Percentiles rank a stretch among this genome's conserved stretches.
phyloP scores from a whole-genome alignment of 768 basidiomycete genomes.

The Mycena epipterygia region DNA sequence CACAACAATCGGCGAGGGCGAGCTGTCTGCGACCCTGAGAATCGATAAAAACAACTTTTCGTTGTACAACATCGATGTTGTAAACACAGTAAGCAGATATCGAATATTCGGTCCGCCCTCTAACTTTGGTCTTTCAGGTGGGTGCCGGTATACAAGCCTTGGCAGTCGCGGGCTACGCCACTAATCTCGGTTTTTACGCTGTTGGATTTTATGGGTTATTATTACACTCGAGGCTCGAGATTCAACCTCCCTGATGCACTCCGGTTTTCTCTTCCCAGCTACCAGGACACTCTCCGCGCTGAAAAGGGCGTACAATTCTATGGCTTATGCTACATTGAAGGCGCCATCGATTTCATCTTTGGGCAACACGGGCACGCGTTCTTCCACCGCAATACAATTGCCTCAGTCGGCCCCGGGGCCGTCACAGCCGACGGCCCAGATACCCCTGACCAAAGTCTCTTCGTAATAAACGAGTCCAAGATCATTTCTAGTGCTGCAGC shows the following conservation, averaged over 20 bases:
- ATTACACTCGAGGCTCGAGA: neutral
- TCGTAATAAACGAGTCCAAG: slow-evolving; percentile 40
- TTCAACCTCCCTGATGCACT: neutral
- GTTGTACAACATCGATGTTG: slow-evolving; percentile 48
- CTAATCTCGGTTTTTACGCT: slow-evolving; percentile 42
- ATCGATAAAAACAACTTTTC: slow-evolving; percentile 44
- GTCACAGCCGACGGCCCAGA: slow-evolving; percentile 44
- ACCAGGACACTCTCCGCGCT: slow-evolving; percentile 41
- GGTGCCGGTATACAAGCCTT: slow-evolving; percentile 40
- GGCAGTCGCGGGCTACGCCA: slow-evolving; percentile 43
- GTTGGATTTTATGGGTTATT: slow-evolving; percentile 39
- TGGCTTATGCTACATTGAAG: slow-evolving; percentile 42
- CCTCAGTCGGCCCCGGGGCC: slow-evolving; percentile 40
- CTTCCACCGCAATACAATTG: slow-evolving; percentile 44
- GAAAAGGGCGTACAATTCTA: slow-evolving; percentile 42
- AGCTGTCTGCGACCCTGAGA: slow-evolving; percentile 43
- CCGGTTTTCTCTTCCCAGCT: neutral
- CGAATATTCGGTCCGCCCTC: neutral
- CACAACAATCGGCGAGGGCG: slow-evolving; percentile 9
- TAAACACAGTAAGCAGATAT: slow-evolving; percentile 40
- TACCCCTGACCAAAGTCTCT: slow-evolving; percentile 31
- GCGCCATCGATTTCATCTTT: slow-evolving; percentile 44
- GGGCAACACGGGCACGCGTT: slow-evolving; percentile 42
- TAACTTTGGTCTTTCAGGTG: slow-evolving; percentile 29
- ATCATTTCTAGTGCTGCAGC: slow-evolving; percentile 38